Conservation (phyloP, 208 protist species). For the Endotrypanum monterogeii region DNA sequence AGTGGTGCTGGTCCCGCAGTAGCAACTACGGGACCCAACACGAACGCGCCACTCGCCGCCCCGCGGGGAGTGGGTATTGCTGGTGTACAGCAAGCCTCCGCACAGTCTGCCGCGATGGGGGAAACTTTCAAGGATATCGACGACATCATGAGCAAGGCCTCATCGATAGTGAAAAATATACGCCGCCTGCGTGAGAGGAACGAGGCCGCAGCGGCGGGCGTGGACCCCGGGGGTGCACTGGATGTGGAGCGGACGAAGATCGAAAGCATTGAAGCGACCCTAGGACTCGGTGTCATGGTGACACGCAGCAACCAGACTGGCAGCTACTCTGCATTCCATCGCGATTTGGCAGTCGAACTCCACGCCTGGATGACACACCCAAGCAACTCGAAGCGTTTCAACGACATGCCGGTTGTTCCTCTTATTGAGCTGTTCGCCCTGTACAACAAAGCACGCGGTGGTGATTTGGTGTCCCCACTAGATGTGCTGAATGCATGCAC, state of each 20-base stretch:
- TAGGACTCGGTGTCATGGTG: slow-evolving; percentile 74
- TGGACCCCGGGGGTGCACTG: slow-evolving; percentile 25
- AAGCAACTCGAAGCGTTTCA: slow-evolving; percentile 72
- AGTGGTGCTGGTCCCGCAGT: neutral
- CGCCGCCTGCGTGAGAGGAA: slow-evolving; percentile 54
- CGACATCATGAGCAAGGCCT: slow-evolving; percentile 84
- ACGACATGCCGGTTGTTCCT: slow-evolving; percentile 72
- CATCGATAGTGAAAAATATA: slow-evolving; percentile 71
- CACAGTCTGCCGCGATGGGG: slow-evolving; percentile 46
- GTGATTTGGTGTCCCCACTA: slow-evolving; percentile 72
- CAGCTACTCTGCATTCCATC: slow-evolving; percentile 47
- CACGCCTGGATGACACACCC: slow-evolving; percentile 85
- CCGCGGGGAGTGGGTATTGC: slow-evolving; percentile 74
- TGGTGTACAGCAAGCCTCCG: slow-evolving; percentile 64
- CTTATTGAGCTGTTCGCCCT: slow-evolving; percentile 85
- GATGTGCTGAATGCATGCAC: slow-evolving; percentile 76
- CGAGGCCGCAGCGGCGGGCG: slow-evolving; percentile 30
- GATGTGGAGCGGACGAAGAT: slow-evolving; percentile 45
- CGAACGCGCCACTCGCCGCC: slow-evolving; percentile 7
- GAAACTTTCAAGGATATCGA: slow-evolving; percentile 80
- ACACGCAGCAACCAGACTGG: slow-evolving; percentile 18
- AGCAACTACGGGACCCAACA: neutral
- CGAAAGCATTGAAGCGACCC: slow-evolving; percentile 86
- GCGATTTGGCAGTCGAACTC: slow-evolving; percentile 67
- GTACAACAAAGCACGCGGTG: slow-evolving; percentile 85